phyloP scores from a whole-genome alignment of 768 basidiomycete genomes.

The Phanerochaete sordida region DNA sequence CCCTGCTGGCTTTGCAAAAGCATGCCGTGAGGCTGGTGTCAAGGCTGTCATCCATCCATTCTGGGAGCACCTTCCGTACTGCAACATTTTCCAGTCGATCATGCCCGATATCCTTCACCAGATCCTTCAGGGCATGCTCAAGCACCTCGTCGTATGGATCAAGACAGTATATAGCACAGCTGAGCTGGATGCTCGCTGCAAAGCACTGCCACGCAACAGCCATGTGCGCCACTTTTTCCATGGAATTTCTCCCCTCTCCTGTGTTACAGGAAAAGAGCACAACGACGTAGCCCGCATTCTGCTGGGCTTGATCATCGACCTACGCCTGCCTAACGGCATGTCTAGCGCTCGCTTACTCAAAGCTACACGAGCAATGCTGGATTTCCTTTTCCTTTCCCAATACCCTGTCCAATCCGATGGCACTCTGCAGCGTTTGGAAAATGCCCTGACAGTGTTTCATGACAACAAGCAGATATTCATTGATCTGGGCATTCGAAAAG shows the following conservation, averaged over 20 bases:
- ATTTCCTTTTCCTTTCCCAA: slow-evolving; percentile 23
- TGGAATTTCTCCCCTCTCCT: slow-evolving; percentile 18
- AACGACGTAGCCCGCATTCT: slow-evolving; percentile 16
- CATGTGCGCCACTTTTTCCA: slow-evolving; percentile 18
- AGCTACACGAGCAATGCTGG: slow-evolving; percentile 16
- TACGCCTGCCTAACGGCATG: slow-evolving; percentile 25
- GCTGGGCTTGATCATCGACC: neutral
- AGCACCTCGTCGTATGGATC: no score
- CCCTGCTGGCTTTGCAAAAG: slow-evolving; percentile 5
- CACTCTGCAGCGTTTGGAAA: no score
- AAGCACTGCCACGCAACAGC: slow-evolving; percentile 19
- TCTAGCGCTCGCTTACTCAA: slow-evolving; percentile 1
- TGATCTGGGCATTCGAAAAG: no score
- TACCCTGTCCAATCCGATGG: no score
- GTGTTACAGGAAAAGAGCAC: slow-evolving; percentile 24
- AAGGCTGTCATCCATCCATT: slow-evolving; percentile 22
- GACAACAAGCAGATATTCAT: no score
- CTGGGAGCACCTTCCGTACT: slow-evolving; percentile 23
- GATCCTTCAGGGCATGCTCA: slow-evolving; percentile 25
- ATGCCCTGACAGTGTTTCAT: no score
- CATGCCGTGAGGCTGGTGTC: slow-evolving; percentile 15
- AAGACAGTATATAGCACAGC: slow-evolving; percentile 18
- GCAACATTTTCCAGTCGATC: slow-evolving; percentile 21
- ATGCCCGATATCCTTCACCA: slow-evolving; percentile 30
- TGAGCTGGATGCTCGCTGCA: slow-evolving; percentile 19